Percentiles rank a stretch among this genome's conserved stretches.
Evolutionary conservation across 345 rosid species (phyloP).

Genomic region (Hibiscus trionum): DNA sequence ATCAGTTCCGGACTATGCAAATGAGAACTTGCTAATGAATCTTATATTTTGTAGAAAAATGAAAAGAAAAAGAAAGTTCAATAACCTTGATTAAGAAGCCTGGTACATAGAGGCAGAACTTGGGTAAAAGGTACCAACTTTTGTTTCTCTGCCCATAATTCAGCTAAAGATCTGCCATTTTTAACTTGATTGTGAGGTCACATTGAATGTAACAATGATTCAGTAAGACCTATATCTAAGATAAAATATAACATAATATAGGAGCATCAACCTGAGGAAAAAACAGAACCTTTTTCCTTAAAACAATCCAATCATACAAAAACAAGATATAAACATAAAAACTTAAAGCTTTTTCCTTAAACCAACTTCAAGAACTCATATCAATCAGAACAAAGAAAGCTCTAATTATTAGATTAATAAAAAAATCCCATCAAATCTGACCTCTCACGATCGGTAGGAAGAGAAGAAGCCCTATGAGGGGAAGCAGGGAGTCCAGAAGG

Average conservation of each 20-base stretch:
- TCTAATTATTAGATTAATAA: constrained; percentile 2
- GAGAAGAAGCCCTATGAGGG: constrained; percentile 59
- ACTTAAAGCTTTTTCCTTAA: no score
- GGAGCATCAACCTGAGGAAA: no score
- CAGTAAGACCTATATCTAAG: neutral
- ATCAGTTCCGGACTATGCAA: neutral
- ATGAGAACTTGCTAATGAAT: neutral
- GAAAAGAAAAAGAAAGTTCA: constrained; percentile 7
- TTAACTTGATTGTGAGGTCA: no score
- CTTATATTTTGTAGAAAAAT: neutral
- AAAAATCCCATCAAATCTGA: neutral
- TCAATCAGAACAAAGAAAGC: neutral
- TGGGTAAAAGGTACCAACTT: constrained; percentile 71
- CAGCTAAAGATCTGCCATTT: constrained; percentile 67
- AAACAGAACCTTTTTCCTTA: no score
- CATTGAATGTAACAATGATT: neutral
- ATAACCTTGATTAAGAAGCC: constrained; percentile 1
- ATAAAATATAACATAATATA: no score
- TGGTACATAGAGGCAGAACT: constrained; percentile 17
- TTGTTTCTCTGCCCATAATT: constrained; percentile 78
- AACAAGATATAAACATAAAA: no score
- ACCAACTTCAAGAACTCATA: neutral
- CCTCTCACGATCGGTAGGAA: constrained; percentile 64
- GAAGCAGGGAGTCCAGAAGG: constrained; percentile 75
- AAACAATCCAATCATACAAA: no score